A percentile compares a stretch with the other conserved stretches of the same genome.
Conservation (phyloP, 2,329 filamentous ascomycete genomes). For the Bipolaris sorokiniana region DNA sequence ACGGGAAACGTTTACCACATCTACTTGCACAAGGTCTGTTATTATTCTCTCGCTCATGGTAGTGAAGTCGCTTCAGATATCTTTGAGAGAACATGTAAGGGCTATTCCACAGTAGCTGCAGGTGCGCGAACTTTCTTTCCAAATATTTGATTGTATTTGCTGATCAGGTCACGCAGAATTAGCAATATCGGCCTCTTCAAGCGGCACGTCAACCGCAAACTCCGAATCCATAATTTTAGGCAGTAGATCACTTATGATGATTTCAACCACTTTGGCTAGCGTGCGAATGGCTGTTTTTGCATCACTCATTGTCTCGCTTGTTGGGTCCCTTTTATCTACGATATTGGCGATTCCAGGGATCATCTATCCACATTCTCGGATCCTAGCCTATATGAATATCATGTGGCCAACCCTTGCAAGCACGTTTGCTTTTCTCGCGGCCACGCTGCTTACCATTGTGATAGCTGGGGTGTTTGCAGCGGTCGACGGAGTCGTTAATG, state of each 20-base stretch:
- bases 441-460: constrained; percentile 20
- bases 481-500: constrained; percentile 13
- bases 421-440: constrained; percentile 20
- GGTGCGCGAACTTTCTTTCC: neutral
- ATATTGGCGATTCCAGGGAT: constrained; percentile 24
- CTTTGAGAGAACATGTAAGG: neutral
- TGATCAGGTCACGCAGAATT: constrained; percentile 1
- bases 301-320: constrained; percentile 26
- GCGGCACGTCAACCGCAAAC: neutral
- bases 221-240: neutral
- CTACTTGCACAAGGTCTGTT: constrained; percentile 4
- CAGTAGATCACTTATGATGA: neutral
- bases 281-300: constrained; percentile 23
- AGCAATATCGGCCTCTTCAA: neutral
- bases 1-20: constrained; percentile 7
- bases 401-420: constrained; percentile 20
- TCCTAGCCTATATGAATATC: constrained; percentile 31
- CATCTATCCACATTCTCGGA: constrained; percentile 27
- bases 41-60: neutral
- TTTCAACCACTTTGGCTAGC: neutral
- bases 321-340: constrained; percentile 16
- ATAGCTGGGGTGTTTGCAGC: constrained; percentile 10
- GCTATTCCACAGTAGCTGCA: neutral
- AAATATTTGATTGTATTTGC: neutral
- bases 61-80: neutral